Percentiles rank a stretch among this genome's conserved stretches.
phyloP scores from a whole-genome alignment of 345 rosid species.

The Bruguiera gymnorhiza region DNA sequence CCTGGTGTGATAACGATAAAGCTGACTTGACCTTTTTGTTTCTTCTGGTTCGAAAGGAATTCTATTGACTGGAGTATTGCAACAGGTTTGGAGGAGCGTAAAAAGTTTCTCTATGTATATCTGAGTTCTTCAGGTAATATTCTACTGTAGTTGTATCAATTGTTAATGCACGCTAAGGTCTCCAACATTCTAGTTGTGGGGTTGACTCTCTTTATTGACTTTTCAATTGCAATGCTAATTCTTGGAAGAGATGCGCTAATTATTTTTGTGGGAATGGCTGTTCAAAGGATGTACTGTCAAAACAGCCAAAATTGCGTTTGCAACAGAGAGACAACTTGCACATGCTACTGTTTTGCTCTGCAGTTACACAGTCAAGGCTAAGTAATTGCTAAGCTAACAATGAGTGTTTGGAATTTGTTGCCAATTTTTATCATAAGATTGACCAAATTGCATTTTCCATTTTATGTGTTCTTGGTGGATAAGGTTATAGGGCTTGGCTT shows the following conservation, averaged over 20 bases:
- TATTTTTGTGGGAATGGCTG: no score
- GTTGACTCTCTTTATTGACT: no score
- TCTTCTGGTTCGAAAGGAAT: not conserved
- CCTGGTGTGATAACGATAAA: slow-evolving; percentile 18
- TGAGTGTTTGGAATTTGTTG: not conserved
- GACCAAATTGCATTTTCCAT: not conserved
- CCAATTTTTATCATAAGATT: not conserved
- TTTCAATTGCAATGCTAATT: no score
- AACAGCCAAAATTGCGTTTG: no score
- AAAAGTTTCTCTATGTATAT: slow-evolving; percentile 51
- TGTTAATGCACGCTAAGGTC: not conserved
- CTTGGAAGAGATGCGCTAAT: no score
- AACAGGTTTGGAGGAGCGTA: slow-evolving; percentile 72
- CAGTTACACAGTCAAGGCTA: no score
- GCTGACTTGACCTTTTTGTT: not conserved
- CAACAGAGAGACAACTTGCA: no score
- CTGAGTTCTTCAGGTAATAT: slow-evolving; percentile 59
- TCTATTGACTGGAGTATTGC: slow-evolving; percentile 9
- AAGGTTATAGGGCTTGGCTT: not conserved
- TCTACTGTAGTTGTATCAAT: not conserved
- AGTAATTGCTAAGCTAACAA: no score
- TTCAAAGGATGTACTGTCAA: no score
- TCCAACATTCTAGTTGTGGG: not conserved
- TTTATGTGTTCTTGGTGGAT: no score
- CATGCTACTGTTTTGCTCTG: no score